These are phyloP conservation scores for Saccharomyces cerevisiae DNA, from an alignment of 805 yeast species.

Conservation along the genomic window DNA sequence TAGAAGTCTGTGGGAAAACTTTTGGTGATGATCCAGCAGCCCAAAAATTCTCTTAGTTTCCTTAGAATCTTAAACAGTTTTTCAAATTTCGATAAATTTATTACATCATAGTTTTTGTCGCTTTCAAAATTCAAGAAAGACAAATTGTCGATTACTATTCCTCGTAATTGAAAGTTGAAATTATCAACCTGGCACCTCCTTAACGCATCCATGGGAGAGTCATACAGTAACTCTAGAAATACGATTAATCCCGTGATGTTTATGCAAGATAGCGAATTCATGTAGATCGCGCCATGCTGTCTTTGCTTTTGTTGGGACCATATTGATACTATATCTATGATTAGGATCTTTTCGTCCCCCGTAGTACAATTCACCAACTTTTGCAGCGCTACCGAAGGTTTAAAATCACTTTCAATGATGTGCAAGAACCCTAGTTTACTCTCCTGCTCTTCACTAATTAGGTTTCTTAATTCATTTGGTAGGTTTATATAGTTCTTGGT, in stretches of 20 bases:
- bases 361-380: conserved; percentile 3
- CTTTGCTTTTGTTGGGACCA: conserved; percentile 9
- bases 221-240: conserved; percentile 17
- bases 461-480: conserved; percentile 1
- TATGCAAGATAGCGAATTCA: conserved; percentile 18
- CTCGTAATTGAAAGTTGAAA: conserved; percentile 14
- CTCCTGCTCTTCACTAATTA: not conserved
- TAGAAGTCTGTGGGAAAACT: conserved; percentile 25
- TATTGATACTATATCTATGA: conserved; percentile 21
- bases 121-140: conserved; percentile 18
- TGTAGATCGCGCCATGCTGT: conserved; percentile 3
- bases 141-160: conserved; percentile 28
- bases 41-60: conserved; percentile 17
- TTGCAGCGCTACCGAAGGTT: conserved; percentile 5
- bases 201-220: conserved; percentile 19
- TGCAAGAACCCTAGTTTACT: conserved; percentile 13
- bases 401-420: conserved; percentile 21
- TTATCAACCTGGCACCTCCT: conserved; percentile 11
- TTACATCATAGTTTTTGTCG: conserved; percentile 4
- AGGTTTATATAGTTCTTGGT: conserved; percentile 9
- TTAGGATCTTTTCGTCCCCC: conserved; percentile 5
- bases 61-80: conserved; percentile 14
- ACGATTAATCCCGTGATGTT: conserved; percentile 16
- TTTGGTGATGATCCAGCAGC: conserved; percentile 24
- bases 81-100: conserved; percentile 7